These are phyloP conservation scores for Neurospora cerealis DNA, from an alignment of 495 filamentous ascomycete species.

Conservation along the genomic window DNA sequence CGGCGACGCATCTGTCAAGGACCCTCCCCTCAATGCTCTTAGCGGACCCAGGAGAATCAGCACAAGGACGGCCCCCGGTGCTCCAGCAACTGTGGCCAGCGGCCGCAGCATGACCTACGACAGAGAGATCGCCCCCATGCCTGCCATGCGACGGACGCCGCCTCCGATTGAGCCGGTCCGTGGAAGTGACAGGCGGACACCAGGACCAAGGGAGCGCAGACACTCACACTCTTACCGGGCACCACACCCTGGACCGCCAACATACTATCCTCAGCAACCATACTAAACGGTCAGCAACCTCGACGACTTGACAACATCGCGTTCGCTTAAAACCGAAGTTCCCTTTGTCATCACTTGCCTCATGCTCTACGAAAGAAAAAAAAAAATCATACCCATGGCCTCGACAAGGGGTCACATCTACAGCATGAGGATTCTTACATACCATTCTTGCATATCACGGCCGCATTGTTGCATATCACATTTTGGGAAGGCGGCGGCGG, in stretches of 20 bases:
- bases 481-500: neutral
- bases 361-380: neutral
- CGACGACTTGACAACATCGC: neutral
- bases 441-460: neutral
- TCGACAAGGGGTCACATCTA: neutral
- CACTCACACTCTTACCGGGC: slow-evolving; percentile 12
- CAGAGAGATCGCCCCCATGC: slow-evolving; percentile 8
- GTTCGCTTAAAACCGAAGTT: neutral
- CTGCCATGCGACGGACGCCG: slow-evolving; percentile 17
- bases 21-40: slow-evolving; percentile 46
- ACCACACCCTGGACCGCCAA: slow-evolving; percentile 17
- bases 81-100: slow-evolving; percentile 21
- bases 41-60: slow-evolving; percentile 29
- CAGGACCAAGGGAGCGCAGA: slow-evolving; percentile 18
- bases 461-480: neutral
- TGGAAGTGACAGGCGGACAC: slow-evolving; percentile 20
- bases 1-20: slow-evolving; percentile 41
- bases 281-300: neutral
- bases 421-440: neutral
- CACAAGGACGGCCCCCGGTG: slow-evolving; percentile 17
- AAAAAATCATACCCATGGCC: neutral
- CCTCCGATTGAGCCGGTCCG: slow-evolving; percentile 22
- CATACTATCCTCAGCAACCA: slow-evolving; percentile 12
- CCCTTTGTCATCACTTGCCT: neutral
- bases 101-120: slow-evolving; percentile 23